Conservation (phyloP, 208 protist species). For the Blechomonas ayalai region DNA sequence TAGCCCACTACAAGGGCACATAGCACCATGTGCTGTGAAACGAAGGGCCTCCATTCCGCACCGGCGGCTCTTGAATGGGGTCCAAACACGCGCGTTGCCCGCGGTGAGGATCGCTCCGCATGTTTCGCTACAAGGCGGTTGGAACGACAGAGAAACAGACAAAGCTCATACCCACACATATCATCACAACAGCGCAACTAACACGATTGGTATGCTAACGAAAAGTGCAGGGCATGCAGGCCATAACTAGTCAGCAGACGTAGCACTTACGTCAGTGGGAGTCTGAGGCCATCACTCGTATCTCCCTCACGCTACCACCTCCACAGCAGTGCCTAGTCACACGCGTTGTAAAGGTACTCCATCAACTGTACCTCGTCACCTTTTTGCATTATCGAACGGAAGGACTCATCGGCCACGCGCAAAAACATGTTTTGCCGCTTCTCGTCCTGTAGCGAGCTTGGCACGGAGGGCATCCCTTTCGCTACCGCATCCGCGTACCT, state of each 20-base stretch:
- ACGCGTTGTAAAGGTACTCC: conserved; percentile 75
- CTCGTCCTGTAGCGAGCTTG: conserved; percentile 75
- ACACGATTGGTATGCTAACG: neutral
- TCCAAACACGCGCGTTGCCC: too few relatives aligned
- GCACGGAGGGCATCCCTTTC: conserved; percentile 48
- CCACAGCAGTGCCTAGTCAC: conserved; percentile 25
- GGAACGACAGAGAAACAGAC: conserved; percentile 1
- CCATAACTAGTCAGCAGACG: neutral
- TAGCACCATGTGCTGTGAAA: too few relatives aligned
- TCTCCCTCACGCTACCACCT: conserved; percentile 2
- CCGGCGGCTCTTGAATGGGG: too few relatives aligned
- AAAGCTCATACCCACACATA: neutral
- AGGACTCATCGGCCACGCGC: conserved; percentile 50
- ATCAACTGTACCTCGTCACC: conserved; percentile 44
- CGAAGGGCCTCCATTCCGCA: too few relatives aligned
- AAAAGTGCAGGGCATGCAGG: neutral
- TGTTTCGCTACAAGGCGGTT: too few relatives aligned
- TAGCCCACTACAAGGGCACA: too few relatives aligned
- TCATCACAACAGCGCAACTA: neutral
- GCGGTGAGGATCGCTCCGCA: too few relatives aligned
- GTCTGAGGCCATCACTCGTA: neutral
- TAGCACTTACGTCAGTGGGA: neutral
- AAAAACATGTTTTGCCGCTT: conserved; percentile 85
- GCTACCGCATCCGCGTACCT: conserved; percentile 38
- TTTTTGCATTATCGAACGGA: conserved; percentile 34